phyloP scores from a whole-genome alignment of 805 yeast species.

The Barnettozyma salicaria region DNA sequence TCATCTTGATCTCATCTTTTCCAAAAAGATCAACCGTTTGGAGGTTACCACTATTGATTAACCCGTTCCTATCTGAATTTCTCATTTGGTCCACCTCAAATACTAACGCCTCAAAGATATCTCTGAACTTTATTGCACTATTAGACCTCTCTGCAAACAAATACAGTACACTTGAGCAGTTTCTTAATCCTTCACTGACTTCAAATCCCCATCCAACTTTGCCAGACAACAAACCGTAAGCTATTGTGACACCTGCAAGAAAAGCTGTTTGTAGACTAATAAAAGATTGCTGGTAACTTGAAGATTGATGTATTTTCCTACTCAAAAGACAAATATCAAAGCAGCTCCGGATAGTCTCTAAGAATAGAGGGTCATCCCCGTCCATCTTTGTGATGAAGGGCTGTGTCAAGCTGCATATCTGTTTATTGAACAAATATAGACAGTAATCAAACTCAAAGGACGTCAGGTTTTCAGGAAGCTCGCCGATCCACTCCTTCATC shows the following conservation, averaged over 20 bases:
- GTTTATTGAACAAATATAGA: conserved; percentile 4
- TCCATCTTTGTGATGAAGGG: conserved; percentile 4
- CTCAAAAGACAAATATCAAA: conserved; percentile 6
- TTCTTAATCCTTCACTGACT: conserved; percentile 5
- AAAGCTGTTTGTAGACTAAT: conserved; percentile 5
- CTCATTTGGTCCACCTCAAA: conserved; percentile 6
- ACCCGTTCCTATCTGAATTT: not conserved
- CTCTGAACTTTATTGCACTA: conserved; percentile 2
- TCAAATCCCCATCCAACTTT: conserved; percentile 4
- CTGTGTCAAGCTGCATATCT: conserved; percentile 4
- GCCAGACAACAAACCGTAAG: conserved; percentile 1
- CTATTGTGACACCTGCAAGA: conserved; percentile 5
- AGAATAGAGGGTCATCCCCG: not conserved
- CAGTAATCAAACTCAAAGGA: conserved; percentile 5
- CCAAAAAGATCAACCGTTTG: conserved; percentile 1
- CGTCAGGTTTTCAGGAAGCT: conserved; percentile 1
- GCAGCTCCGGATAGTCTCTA: conserved; percentile 4
- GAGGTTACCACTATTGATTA: not conserved
- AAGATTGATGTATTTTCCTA: conserved; percentile 4
- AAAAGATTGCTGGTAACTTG: conserved; percentile 4
- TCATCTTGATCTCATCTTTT: not conserved
- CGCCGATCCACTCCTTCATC: conserved; percentile 2
- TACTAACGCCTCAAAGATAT: conserved; percentile 3
- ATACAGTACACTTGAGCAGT: conserved; percentile 5
- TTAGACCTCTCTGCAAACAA: conserved; percentile 2